Evolutionary conservation across 2,329 filamentous ascomycete species (phyloP), one percentile per base, ranked within the genome.

Genomic region (Sclerotinia glacialis): DNA sequence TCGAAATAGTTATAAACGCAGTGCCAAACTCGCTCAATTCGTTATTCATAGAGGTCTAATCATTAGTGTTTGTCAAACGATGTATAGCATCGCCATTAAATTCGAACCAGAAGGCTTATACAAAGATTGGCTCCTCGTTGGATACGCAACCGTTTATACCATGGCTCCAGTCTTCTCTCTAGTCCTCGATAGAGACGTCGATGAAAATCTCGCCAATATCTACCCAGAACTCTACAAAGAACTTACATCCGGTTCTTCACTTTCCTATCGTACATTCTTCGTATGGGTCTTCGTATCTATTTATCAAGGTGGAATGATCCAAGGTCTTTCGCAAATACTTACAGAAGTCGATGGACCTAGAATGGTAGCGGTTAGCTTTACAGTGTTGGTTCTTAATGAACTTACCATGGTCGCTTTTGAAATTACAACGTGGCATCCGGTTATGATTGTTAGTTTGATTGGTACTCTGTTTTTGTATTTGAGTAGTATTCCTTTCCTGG

Each of bases 211-310:
- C 6, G 93, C 95, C 26, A 97, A 95, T 72, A 83, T 99, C 5
- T 99, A 99, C 77, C 96, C 95, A 0, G 95, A 99, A 75, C 85
- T 99, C 2, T 99, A 99, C 83, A 96, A 96, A 76, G 96, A 99
- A 77, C 83, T 99, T n/a, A 97, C 94, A 0, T 86, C 87, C 0
- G 94, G 94, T 12, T 89, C 91, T 18, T 93, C 90, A 6, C 84
- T 99, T 23, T 93, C 89, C 62, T 98, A 98, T 79, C 88, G 90
- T 65, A 97, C 93, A 14, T 99, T 99, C 80, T 97, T 97, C 80
- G 88, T 94, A 69, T 99, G 96, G 96, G 92, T 98, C 7, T 83
- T 93, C 21, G 92, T 99, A 14, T 96, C 91, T 47, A 87, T 99
- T 71, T 99, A 99, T 79, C 95, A 99, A 78, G 95, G 95, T 61